phyloP scores from a whole-genome alignment of 2,329 filamentous ascomycete species.

The Penicillium sp. region DNA sequence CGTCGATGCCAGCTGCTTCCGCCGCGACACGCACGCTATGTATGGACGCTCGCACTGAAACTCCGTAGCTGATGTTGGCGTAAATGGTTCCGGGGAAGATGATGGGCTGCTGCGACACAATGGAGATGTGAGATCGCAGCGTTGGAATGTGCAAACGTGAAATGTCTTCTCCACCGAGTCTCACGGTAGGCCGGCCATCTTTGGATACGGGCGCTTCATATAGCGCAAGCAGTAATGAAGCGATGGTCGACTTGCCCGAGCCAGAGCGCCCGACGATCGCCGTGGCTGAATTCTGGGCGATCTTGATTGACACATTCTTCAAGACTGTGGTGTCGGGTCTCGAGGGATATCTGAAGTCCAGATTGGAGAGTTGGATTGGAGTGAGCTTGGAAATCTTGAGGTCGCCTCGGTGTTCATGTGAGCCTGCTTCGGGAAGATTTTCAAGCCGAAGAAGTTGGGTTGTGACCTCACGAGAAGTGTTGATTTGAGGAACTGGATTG shows the following conservation, averaged over 20 bases:
- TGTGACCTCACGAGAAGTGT: conserved; percentile 73
- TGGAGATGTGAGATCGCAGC: conserved; percentile 67
- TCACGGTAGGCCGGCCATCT: conserved; percentile 53
- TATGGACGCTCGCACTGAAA: conserved; percentile 58
- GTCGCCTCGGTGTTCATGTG: conserved; percentile 64
- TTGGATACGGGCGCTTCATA: conserved; percentile 56
- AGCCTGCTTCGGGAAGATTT: conserved; percentile 60
- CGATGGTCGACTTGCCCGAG: conserved; percentile 88
- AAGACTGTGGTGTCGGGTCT: conserved; percentile 62
- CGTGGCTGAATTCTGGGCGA: conserved; percentile 68
- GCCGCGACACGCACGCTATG: conserved; percentile 61
- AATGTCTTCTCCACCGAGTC: conserved; percentile 60
- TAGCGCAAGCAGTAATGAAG: conserved; percentile 74
- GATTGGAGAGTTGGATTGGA: conserved; percentile 64
- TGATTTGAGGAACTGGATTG: conserved; percentile 73
- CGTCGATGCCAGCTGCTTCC: conserved; percentile 68
- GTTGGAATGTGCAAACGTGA: conserved; percentile 62
- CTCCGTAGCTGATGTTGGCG: conserved; percentile 74
- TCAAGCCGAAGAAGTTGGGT: conserved; percentile 74
- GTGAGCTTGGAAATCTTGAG: conserved; percentile 49
- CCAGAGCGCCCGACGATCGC: conserved; percentile 86
- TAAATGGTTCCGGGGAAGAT: conserved; percentile 58
- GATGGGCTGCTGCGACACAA: conserved; percentile 68
- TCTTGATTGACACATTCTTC: conserved; percentile 67
- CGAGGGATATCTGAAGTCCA: conserved; percentile 76